phyloP scores from a whole-genome alignment of 2,329 filamentous ascomycete genomes.

The Cordyceps tenuipes region DNA sequence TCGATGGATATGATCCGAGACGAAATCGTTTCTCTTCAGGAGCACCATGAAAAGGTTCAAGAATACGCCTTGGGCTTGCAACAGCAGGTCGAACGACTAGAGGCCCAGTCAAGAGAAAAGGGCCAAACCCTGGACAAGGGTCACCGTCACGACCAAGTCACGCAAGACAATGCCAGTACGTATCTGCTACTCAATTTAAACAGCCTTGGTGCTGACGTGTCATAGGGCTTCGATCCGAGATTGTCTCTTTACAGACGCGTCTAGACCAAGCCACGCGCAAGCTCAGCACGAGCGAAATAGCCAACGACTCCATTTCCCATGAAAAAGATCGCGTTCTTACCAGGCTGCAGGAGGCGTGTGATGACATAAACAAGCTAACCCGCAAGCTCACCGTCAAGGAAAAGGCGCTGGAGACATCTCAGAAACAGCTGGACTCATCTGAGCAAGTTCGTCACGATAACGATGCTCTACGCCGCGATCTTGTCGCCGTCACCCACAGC shows the following conservation, averaged over 20 bases:
- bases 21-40: constrained; percentile 46
- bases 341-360: constrained; percentile 53
- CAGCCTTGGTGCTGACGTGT: constrained; percentile 11
- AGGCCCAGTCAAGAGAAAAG: constrained; percentile 36
- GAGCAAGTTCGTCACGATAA: constrained; percentile 31
- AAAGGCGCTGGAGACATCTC: constrained; percentile 34
- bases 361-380: constrained; percentile 44
- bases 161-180: constrained; percentile 5
- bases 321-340: constrained; percentile 59
- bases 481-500: constrained; percentile 31
- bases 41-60: constrained; percentile 48
- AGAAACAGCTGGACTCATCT: constrained; percentile 33
- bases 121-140: constrained; percentile 21
- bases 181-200: background rate
- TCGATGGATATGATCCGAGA: constrained; percentile 55
- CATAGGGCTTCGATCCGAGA: constrained; percentile 48
- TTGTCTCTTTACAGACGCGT: constrained; percentile 51
- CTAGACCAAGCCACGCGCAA: constrained; percentile 56
- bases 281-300: constrained; percentile 52
- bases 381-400: constrained; percentile 33
- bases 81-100: constrained; percentile 41
- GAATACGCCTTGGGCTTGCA: constrained; percentile 46
- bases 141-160: background rate
- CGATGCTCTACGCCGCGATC: constrained; percentile 33
- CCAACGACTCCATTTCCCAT: constrained; percentile 51